Evolutionary conservation across 164 flowering plant species (phyloP).

Genomic region (Chimonanthus praecox): DNA sequence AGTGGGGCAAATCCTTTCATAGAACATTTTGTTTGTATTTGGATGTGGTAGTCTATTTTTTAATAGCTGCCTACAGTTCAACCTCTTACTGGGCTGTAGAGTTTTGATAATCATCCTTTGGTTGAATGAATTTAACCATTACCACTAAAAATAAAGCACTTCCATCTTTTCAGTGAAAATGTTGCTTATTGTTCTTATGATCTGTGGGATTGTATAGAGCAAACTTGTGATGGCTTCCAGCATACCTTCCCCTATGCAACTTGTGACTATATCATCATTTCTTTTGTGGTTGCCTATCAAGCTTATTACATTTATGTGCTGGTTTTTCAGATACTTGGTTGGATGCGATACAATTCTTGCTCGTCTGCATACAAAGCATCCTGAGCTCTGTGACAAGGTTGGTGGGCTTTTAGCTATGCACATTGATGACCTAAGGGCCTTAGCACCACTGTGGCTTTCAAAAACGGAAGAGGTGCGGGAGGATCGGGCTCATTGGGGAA

Average conservation of each 20-base stretch:
- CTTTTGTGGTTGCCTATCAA: background rate
- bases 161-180: too few relatives aligned
- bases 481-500: slow-evolving; percentile 92
- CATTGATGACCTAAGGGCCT: slow-evolving; percentile 85
- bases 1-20: background rate
- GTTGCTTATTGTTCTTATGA: background rate
- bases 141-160: too few relatives aligned
- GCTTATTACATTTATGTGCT: background rate
- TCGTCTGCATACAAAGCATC: slow-evolving; percentile 77
- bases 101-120: too few relatives aligned
- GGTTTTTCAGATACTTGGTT: slow-evolving; percentile 63
- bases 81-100: too few relatives aligned
- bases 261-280: too few relatives aligned
- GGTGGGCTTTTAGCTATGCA: slow-evolving; percentile 96
- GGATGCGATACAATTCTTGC: slow-evolving; percentile 95
- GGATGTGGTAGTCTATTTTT: too few relatives aligned
- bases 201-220: background rate
- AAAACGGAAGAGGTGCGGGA: slow-evolving; percentile 96
- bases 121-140: too few relatives aligned
- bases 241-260: background rate
- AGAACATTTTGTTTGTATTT: too few relatives aligned
- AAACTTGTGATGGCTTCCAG: background rate
- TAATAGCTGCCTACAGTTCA: too few relatives aligned
- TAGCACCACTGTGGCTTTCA: slow-evolving; percentile 97
- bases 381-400: slow-evolving; percentile 95